These are phyloP conservation scores for Microdochium nivale DNA, from an alignment of 2,329 filamentous ascomycete genomes.

Conservation along the genomic window DNA sequence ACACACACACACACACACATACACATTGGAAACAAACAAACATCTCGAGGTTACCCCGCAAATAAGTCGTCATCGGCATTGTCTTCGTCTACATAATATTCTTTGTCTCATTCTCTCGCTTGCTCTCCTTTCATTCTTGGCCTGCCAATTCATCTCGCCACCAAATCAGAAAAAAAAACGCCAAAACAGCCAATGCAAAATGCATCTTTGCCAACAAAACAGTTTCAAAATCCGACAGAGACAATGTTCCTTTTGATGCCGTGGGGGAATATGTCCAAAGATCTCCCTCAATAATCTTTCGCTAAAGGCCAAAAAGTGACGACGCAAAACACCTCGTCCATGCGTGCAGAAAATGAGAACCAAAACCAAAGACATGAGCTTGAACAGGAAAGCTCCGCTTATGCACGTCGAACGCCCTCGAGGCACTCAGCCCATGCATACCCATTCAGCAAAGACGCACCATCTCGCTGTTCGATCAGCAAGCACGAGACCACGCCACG, in stretches of 20 bases:
- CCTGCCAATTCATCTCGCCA: no score
- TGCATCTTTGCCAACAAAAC: not conserved
- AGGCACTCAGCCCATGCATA: slow-evolving; percentile 33
- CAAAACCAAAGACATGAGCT: not conserved
- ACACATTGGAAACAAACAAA: no score
- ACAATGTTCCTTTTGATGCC: not conserved
- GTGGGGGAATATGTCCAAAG: not conserved
- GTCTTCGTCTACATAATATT: no score
- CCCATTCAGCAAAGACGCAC: slow-evolving; percentile 91
- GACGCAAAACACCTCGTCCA: not conserved
- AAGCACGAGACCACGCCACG: slow-evolving; percentile 74
- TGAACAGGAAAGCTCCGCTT: not conserved
- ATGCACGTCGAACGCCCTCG: not conserved
- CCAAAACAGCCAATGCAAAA: no score
- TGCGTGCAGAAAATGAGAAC: not conserved
- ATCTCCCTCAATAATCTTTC: not conserved
- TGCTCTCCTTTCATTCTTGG: no score
- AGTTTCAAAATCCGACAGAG: not conserved
- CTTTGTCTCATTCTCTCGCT: no score
- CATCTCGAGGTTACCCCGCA: no score
- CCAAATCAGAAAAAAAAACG: no score
- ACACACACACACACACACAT: no score
- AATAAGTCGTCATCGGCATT: no score
- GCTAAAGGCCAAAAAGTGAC: not conserved
- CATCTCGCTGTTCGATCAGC: slow-evolving; percentile 77